Base-by-base conservation (phyloP, 164 flowering plant genomes). In the Sextonia rubra region DNA sequence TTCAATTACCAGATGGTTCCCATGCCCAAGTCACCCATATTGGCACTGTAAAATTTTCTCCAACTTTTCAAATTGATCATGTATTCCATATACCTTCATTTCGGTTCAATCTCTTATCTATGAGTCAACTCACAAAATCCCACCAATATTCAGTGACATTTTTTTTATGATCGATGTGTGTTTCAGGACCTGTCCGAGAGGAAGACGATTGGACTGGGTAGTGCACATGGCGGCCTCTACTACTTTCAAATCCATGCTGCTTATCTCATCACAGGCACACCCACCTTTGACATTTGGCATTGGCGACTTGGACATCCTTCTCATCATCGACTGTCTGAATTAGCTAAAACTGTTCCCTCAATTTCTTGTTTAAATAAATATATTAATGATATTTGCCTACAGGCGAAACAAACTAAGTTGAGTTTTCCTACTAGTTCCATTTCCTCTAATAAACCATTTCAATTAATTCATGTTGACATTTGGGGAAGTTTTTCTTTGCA, bases 1-100 rank as follows among this genome's bases (percentile, higher is more conserved):
- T 70, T 20, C 55, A 70, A 56, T 32, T 70, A 20, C 65, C 73
- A 9, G 44, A 70, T 62, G 26, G 65, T 2, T 22, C 65, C 12
- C 26, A 62, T n/a, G 65, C 24, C 3, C 29, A 7, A n/a, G 29
- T 62, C 25, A 62, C 65, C 2, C 55, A 70, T 20, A 70, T 52
- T 70, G 65, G 73, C 12, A 22, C n/a, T n/a, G n/a, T n/a, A n/a
- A n/a, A n/a, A n/a, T n/a, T n/a, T n/a, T n/a, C n/a, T n/a, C n/a
- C n/a, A 29, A 23, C 2, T 8, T 8, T 70, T 0, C 12, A 60
- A 32, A 23, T 70, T 18, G 52, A 60, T 2, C 29, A 70, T 70
- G 66, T 32, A 9, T 52, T 60, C 32, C 32, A 12, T 17, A 47
- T 55, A 14, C 66, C 73, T 2, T n/a, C 52, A 6, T 61, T 60